Evolutionary conservation across 441 rosid genomes (phyloP).

Genomic region (Flueggea neowawraea): DNA sequence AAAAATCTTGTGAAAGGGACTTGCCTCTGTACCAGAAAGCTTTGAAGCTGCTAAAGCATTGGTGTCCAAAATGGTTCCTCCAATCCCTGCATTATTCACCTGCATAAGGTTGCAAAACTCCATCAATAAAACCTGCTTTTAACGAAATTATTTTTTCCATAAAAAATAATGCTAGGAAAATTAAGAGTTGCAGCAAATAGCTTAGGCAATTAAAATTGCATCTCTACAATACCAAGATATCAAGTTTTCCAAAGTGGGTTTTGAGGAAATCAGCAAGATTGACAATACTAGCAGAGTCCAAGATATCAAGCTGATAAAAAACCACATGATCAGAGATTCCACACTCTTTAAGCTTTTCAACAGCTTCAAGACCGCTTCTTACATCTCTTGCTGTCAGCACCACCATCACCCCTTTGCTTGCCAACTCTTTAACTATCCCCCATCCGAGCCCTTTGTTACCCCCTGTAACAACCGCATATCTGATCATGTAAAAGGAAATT

Average conservation of each 20-base stretch:
- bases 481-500: background rate
- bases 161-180: too few relatives aligned
- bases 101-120: constrained; percentile 8
- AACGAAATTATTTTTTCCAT: background rate
- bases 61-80: constrained; percentile 11
- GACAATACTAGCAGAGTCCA: constrained; percentile 27
- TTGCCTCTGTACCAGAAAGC: background rate
- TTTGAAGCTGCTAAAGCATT: constrained; percentile 11
- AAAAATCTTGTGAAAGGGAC: background rate
- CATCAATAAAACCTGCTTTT: background rate
- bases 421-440: constrained; percentile 38
- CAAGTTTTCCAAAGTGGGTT: constrained; percentile 38
- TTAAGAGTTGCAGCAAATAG: background rate
- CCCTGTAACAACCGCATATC: constrained; percentile 45
- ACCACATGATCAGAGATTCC: constrained; percentile 21
- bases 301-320: constrained; percentile 49
- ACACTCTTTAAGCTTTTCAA: constrained; percentile 25
- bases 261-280: constrained; percentile 35
- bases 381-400: constrained; percentile 46
- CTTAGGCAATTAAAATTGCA: background rate
- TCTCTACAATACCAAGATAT: constrained; percentile 33
- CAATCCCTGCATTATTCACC: constrained; percentile 46
- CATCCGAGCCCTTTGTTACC: constrained; percentile 46
- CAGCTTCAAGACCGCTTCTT: constrained; percentile 43
- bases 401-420: constrained; percentile 37